Conservation (phyloP, 2,329 filamentous ascomycete species). For the Raffaelea deltoideospora region DNA sequence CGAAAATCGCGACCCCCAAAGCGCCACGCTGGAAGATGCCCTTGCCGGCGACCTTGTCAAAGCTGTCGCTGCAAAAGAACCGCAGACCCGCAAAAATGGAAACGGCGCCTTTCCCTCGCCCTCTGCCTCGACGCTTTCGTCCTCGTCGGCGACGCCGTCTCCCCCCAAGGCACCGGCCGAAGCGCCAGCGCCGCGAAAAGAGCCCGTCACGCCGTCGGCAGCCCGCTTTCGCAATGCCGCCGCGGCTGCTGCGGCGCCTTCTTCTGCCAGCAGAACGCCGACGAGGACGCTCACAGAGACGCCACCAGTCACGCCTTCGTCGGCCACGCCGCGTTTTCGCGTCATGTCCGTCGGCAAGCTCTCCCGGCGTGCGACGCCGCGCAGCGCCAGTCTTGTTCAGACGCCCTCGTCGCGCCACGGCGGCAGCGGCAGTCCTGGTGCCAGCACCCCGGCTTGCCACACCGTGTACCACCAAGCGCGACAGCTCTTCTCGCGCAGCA, state of each 20-base stretch:
- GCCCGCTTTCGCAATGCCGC: constrained; percentile 69
- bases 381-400: background rate
- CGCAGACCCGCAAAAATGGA: background rate
- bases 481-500: constrained; percentile 71
- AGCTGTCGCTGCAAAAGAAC: background rate
- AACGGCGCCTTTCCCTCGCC: background rate
- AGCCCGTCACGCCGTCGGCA: constrained; percentile 56
- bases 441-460: no score
- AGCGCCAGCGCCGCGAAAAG: no score
- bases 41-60: constrained; percentile 10
- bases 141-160: constrained; percentile 11
- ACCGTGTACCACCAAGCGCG: constrained; percentile 80
- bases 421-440: no score
- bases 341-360: constrained; percentile 63
- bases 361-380: constrained; percentile 63
- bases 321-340: constrained; percentile 68
- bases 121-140: constrained; percentile 2
- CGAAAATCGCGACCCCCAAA: constrained; percentile 49
- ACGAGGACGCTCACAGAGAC: constrained; percentile 1
- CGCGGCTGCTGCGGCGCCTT: constrained; percentile 16
- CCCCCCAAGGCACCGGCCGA: no score
- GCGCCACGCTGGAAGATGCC: constrained; percentile 21
- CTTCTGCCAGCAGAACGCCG: background rate
- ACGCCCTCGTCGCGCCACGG: constrained; percentile 40
- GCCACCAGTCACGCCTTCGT: constrained; percentile 39